phyloP scores from a whole-genome alignment of 768 basidiomycete genomes.

The Auricularia cornea region DNA sequence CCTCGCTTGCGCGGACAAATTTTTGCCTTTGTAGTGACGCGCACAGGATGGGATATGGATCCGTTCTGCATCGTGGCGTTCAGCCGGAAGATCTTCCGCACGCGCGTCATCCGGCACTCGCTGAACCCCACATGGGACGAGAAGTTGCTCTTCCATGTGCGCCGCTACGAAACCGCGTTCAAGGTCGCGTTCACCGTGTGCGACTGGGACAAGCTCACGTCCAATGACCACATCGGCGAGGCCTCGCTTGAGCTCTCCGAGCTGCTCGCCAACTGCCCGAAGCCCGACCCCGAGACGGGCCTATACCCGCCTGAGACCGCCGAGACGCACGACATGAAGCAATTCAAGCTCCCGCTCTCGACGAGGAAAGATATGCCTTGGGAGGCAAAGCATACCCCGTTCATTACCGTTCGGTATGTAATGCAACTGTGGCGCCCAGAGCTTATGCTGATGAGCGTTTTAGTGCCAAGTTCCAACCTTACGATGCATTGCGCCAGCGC shows the following conservation, averaged over 20 bases:
- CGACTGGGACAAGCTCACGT: constrained; percentile 92
- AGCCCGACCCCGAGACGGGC: constrained; percentile 47
- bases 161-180: constrained; percentile 74
- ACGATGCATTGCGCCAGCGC: constrained; percentile 78
- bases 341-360: constrained; percentile 56
- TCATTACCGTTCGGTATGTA: constrained; percentile 54
- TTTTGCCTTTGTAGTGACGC: constrained; percentile 48
- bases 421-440: neutral
- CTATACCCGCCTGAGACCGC: constrained; percentile 42
- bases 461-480: constrained; percentile 93
- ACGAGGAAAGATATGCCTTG: constrained; percentile 57
- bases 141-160: constrained; percentile 91
- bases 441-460: constrained; percentile 7
- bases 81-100: constrained; percentile 94
- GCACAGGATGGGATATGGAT: constrained; percentile 93
- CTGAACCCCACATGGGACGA: constrained; percentile 90
- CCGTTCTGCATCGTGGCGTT: constrained; percentile 95
- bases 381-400: constrained; percentile 66
- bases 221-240: constrained; percentile 86
- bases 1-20: neutral
- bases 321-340: constrained; percentile 50
- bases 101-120: constrained; percentile 77
- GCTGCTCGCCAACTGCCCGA: constrained; percentile 57
- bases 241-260: constrained; percentile 61
- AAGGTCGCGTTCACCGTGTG: constrained; percentile 74